Evolutionary conservation across 176 grass and related monocot genomes (phyloP).

Genomic region (Eleusine coracana): DNA sequence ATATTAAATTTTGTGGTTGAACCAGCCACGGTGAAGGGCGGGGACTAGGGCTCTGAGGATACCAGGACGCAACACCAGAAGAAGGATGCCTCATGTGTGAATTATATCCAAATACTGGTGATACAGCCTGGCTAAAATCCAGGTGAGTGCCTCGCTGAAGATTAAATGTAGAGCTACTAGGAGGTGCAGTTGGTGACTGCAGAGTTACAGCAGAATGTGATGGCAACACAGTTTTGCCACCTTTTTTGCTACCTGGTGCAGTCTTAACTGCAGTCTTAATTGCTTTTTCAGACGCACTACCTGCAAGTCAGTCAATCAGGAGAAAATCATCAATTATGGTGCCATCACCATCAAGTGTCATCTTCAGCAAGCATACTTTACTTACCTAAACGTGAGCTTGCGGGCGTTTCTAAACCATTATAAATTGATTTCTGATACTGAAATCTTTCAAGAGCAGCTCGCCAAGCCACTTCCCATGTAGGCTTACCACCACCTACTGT

Average conservation of each 20-base stretch:
- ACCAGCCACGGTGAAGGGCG: slow-evolving; percentile 62
- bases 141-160: slow-evolving; percentile 70
- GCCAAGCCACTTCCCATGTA: slow-evolving; percentile 79
- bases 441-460: slow-evolving; percentile 71
- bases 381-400: slow-evolving; percentile 64
- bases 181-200: slow-evolving; percentile 55
- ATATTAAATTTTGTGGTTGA: slow-evolving; percentile 71
- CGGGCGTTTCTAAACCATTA: slow-evolving; percentile 62
- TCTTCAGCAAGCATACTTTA: slow-evolving; percentile 24
- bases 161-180: slow-evolving; percentile 53
- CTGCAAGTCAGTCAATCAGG: slow-evolving; percentile 37
- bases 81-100: slow-evolving; percentile 62
- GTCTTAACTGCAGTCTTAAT: slow-evolving; percentile 54
- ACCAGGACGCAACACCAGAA: slow-evolving; percentile 58
- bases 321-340: not conserved
- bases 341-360: not conserved
- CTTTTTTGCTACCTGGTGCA: slow-evolving; percentile 51
- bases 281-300: slow-evolving; percentile 43
- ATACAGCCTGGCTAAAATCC: slow-evolving; percentile 75
- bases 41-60: slow-evolving; percentile 57
- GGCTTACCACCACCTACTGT: slow-evolving; percentile 58
- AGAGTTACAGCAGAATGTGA: slow-evolving; percentile 42
- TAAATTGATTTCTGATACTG: slow-evolving; percentile 67
- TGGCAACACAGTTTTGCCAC: slow-evolving; percentile 54
- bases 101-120: slow-evolving; percentile 72